Evolutionary conservation across 352 stramenopile genomes (phyloP).

Genomic region (Phytopythium chamaehyphon): DNA sequence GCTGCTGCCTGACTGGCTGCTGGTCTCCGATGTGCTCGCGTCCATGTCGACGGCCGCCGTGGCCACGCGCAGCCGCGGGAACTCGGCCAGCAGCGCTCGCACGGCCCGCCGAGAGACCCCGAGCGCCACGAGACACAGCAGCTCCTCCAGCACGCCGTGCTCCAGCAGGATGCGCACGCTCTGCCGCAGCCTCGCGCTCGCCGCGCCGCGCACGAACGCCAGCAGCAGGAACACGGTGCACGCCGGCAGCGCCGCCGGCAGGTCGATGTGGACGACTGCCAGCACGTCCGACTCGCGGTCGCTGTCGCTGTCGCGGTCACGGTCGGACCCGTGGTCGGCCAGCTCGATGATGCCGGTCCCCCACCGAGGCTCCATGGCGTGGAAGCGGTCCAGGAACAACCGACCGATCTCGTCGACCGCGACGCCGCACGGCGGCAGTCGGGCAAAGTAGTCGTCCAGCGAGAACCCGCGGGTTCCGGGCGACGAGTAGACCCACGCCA

Average conservation of each 20-base stretch:
- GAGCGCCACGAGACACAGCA: background rate
- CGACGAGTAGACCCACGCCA: conserved; percentile 2
- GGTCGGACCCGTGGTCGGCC: too few species aligned
- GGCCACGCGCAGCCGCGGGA: background rate
- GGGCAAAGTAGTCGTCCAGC: conserved; percentile 1
- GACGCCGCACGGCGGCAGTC: background rate
- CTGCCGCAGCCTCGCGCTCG: background rate
- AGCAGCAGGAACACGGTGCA: conserved; percentile 12
- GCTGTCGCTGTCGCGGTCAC: too few species aligned
- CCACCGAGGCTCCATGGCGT: background rate
- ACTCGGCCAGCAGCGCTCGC: background rate
- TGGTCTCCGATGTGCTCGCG: too few species aligned
- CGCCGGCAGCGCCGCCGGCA: background rate
- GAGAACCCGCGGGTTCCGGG: background rate
- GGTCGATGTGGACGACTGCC: background rate
- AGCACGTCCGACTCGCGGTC: background rate
- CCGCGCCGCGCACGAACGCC: conserved; percentile 3
- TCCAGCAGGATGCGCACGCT: conserved; percentile 4
- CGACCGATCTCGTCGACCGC: background rate
- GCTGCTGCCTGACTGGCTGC: too few species aligned
- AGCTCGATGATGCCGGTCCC: conserved; percentile 1
- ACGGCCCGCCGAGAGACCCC: background rate
- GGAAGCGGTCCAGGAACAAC: conserved; percentile 4
- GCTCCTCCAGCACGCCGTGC: conserved; percentile 2
- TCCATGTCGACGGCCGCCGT: background rate